phyloP scores from a whole-genome alignment of 768 basidiomycete genomes.

The Amyloporia xantha region DNA sequence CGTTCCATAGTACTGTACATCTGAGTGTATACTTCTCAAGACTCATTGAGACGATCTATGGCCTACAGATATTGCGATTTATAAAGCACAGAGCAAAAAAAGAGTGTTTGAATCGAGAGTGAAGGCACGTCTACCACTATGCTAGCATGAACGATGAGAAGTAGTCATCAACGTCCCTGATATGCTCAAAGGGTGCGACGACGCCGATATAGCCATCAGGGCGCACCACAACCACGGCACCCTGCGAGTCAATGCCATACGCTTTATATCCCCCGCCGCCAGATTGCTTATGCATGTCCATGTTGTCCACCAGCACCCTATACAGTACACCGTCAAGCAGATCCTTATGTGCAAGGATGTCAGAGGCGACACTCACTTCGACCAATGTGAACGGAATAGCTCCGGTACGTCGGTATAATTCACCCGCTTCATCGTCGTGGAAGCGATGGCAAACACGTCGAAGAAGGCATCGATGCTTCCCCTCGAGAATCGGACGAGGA shows the following conservation, averaged over 20 bases:
- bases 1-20: too few species aligned
- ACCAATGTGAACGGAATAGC: slow-evolving; percentile 49
- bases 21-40: too few species aligned
- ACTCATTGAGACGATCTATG: too few species aligned
- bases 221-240: slow-evolving; percentile 48
- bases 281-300: slow-evolving; percentile 32
- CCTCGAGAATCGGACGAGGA: slow-evolving; percentile 12
- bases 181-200: slow-evolving; percentile 43
- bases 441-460: slow-evolving; percentile 13
- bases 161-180: slow-evolving; percentile 36
- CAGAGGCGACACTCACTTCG: slow-evolving; percentile 36
- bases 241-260: slow-evolving; percentile 40
- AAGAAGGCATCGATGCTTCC: slow-evolving; percentile 2
- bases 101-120: too few species aligned
- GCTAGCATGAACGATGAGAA: slow-evolving; percentile 35
- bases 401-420: slow-evolving; percentile 33
- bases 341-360: not conserved
- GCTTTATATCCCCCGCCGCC: slow-evolving; percentile 52
- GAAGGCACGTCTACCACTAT: not conserved
- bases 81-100: slow-evolving; percentile 4
- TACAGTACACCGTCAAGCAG: too few species aligned
- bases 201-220: slow-evolving; percentile 64
- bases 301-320: slow-evolving; percentile 58
- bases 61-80: too few species aligned
- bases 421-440: slow-evolving; percentile 6